phyloP scores from a whole-genome alignment of 495 filamentous ascomycete species.

The Bryoglossum gracile region DNA sequence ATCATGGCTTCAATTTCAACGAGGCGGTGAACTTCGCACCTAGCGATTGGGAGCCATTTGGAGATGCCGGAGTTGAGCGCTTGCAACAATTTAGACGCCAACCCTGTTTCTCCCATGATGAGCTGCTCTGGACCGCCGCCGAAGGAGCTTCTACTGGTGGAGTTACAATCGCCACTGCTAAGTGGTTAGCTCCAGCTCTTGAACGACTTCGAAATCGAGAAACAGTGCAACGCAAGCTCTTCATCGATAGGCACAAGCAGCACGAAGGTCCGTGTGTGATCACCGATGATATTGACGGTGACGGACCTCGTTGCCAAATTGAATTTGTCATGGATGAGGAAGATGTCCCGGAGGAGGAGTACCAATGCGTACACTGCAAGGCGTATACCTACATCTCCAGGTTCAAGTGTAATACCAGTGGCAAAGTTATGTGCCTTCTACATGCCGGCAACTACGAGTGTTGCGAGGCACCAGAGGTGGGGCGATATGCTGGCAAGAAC shows the following conservation, averaged over 20 bases:
- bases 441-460: constrained; percentile 76
- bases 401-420: constrained; percentile 71
- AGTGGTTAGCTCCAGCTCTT: constrained; percentile 86
- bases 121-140: constrained; percentile 80
- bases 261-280: constrained; percentile 34
- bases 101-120: constrained; percentile 96
- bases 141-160: constrained; percentile 59
- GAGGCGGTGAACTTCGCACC: constrained; percentile 99
- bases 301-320: constrained; percentile 23
- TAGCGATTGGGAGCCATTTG: constrained; percentile 92
- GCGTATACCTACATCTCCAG: constrained; percentile 86
- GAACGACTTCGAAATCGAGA: constrained; percentile 70
- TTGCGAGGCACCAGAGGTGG: constrained; percentile 57
- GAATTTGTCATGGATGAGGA: constrained; percentile 35
- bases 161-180: constrained; percentile 83
- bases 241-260: constrained; percentile 53
- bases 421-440: constrained; percentile 68
- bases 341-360: constrained; percentile 81
- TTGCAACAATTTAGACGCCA: constrained; percentile 83
- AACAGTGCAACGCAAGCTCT: constrained; percentile 54
- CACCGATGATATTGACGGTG: constrained; percentile 24
- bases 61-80: constrained; percentile 76
- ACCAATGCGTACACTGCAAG: constrained; percentile 88
- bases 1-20: constrained; percentile 98
- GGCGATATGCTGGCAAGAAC: constrained; percentile 51